These are phyloP conservation scores for Schizosaccharomyces osmophilus DNA, from an alignment of 805 yeast species.

Conservation along the genomic window DNA sequence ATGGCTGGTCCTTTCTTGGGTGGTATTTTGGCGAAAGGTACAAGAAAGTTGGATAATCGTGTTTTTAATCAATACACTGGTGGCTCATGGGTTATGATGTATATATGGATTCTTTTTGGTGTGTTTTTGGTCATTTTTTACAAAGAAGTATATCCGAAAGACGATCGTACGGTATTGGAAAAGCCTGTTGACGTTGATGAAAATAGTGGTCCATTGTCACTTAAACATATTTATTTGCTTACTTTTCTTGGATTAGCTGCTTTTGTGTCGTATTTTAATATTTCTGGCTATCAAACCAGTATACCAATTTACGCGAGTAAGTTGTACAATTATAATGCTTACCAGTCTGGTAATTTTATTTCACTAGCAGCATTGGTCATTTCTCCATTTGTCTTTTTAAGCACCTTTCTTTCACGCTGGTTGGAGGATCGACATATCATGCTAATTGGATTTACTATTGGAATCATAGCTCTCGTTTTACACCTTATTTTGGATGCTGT, in stretches of 20 bases:
- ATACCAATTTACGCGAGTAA: background rate
- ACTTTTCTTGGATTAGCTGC: background rate
- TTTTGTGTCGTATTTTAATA: background rate
- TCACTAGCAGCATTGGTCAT: background rate
- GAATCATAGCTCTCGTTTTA: background rate
- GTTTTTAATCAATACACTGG: background rate
- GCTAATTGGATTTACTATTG: background rate
- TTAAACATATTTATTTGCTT: background rate
- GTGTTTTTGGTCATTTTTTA: background rate
- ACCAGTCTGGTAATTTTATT: background rate
- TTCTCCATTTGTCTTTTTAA: background rate
- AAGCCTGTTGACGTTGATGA: background rate
- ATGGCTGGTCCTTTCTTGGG: slow-evolving; percentile 1
- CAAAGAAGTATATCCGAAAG: background rate
- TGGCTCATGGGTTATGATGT: background rate
- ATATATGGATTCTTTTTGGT: background rate
- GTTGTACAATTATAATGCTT: background rate
- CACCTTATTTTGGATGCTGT: background rate
- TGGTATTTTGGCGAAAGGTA: background rate
- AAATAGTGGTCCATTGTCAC: background rate
- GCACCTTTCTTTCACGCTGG: background rate
- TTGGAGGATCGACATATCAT: background rate
- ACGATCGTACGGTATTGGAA: background rate
- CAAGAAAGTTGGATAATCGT: background rate
- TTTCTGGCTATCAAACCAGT: background rate